Conservation (phyloP, 352 stramenopile species). For the Phytophthora multivora region DNA sequence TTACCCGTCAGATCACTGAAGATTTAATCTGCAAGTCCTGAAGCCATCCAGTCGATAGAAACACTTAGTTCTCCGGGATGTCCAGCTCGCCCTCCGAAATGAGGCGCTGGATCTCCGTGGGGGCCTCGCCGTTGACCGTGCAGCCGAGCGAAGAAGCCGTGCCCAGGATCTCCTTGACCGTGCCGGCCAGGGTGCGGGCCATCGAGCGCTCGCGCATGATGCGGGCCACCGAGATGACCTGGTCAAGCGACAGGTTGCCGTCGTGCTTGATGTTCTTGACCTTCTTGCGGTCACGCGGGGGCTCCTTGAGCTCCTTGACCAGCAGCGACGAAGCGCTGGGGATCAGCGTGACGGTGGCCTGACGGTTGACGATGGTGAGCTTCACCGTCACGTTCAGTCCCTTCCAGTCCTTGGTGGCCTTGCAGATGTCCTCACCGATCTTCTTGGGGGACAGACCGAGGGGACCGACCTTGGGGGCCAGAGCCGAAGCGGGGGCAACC, state of each 20-base stretch:
- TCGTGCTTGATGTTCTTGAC: conserved; percentile 99
- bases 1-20: conserved; percentile 14
- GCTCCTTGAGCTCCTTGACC: conserved; percentile 99
- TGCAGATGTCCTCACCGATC: conserved; percentile 99
- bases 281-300: conserved; percentile 99
- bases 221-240: conserved; percentile 98
- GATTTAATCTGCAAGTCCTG: conserved; percentile 11
- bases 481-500: conserved; percentile 97
- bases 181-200: conserved; percentile 95
- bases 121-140: conserved; percentile 98
- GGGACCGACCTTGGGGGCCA: conserved; percentile 99
- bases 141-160: conserved; percentile 98
- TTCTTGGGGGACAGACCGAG: conserved; percentile 99
- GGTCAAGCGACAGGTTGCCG: conserved; percentile 99
- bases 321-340: conserved; percentile 98
- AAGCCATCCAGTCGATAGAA: conserved; percentile 3
- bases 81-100: conserved; percentile 98
- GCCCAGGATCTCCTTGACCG: conserved; percentile 99
- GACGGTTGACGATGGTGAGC: conserved; percentile 99
- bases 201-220: conserved; percentile 98
- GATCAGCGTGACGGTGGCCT: conserved; percentile 97
- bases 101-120: conserved; percentile 95
- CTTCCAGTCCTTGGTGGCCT: conserved; percentile 99
- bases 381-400: conserved; percentile 99
- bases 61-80: conserved; percentile 95